Percentiles rank a stretch among this genome's conserved stretches.
phyloP scores from a whole-genome alignment of 345 rosid species.

The Gossypium arboreum region DNA sequence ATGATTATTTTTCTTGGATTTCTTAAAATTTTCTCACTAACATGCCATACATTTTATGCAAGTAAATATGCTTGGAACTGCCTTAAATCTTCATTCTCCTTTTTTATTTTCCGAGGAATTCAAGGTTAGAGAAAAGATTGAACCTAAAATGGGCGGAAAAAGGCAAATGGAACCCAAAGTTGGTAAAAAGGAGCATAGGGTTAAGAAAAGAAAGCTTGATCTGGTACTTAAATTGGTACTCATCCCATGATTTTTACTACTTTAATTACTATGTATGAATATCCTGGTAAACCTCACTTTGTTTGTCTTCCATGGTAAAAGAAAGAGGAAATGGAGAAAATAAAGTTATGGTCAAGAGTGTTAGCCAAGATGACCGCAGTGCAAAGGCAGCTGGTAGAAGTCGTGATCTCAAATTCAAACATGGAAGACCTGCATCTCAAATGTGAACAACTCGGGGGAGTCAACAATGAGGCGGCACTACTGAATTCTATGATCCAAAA shows the following conservation, averaged over 20 bases:
- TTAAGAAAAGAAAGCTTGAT: neutral
- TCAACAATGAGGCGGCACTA: neutral
- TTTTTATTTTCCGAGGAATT: neutral
- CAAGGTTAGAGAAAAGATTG: neutral
- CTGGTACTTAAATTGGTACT: neutral
- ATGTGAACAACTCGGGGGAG: neutral
- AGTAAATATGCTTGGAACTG: neutral
- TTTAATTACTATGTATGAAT: neutral
- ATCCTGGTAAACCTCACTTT: neutral
- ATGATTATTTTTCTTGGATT: no score
- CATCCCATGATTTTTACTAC: no score
- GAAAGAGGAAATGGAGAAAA: neutral
- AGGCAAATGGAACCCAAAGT: neutral
- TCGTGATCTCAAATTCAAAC: neutral
- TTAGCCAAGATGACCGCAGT: neutral
- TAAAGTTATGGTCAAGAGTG: neutral
- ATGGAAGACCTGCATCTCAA: neutral
- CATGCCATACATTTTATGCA: neutral
- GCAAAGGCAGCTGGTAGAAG: neutral
- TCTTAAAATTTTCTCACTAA: no score
- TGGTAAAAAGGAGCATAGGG: neutral
- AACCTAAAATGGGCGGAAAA: neutral
- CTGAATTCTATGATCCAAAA: neutral
- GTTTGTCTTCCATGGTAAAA: neutral
- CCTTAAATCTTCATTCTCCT: neutral